Conservation (phyloP, 768 basidiomycete species). For the Panaeolus cyanescens region DNA sequence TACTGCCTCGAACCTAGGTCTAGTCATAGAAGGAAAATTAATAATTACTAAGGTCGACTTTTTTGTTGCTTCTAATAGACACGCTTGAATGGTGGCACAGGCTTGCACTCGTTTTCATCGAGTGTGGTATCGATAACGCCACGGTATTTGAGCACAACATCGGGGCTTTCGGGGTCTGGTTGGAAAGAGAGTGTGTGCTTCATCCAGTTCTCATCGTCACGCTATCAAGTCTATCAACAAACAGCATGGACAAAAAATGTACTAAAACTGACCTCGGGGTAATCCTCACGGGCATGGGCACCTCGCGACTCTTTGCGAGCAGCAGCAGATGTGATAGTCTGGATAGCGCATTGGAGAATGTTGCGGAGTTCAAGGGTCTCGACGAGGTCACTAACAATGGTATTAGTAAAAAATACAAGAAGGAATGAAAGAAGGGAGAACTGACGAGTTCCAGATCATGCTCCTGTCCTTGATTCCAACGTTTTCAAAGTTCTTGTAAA, state of each 20-base stretch:
- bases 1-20: background rate
- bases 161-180: conserved; percentile 68
- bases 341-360: conserved; percentile 91
- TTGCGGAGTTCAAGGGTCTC: conserved; percentile 98
- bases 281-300: conserved; percentile 98
- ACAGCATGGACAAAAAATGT: background rate
- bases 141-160: conserved; percentile 91
- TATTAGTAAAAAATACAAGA: conserved; percentile 3
- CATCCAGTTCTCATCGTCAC: conserved; percentile 95
- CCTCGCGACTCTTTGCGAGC: conserved; percentile 98
- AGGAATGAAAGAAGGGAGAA: conserved; percentile 1
- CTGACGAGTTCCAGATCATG: conserved; percentile 99
- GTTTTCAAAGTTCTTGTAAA: conserved; percentile 87
- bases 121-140: conserved; percentile 82
- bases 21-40: conserved; percentile 3
- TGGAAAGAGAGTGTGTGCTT: conserved; percentile 97
- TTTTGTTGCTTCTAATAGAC: conserved; percentile 60
- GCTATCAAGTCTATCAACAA: conserved; percentile 41
- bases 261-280: conserved; percentile 69
- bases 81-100: conserved; percentile 97
- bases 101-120: conserved; percentile 96
- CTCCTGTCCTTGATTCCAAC: conserved; percentile 97
- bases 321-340: conserved; percentile 91
- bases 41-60: conserved; percentile 10
- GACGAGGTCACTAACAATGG: conserved; percentile 76